These are phyloP conservation scores for Diplodia intermedia DNA, from an alignment of 2,329 filamentous ascomycete genomes.

Conservation along the genomic window DNA sequence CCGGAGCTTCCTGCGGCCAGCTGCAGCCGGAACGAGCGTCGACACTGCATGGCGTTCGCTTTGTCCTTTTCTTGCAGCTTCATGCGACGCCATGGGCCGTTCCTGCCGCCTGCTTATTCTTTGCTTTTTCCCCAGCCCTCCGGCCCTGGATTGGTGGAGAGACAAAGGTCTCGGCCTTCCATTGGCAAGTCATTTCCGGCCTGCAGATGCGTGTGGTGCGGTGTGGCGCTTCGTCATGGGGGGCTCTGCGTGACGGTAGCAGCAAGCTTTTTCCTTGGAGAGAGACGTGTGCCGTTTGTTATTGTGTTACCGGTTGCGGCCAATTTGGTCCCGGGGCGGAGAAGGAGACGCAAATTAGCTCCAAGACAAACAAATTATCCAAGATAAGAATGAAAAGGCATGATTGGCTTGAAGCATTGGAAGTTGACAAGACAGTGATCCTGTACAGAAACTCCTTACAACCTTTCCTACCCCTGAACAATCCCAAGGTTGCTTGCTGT, in stretches of 20 bases:
- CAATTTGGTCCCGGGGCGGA: neutral
- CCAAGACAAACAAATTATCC: neutral
- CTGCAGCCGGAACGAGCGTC: neutral
- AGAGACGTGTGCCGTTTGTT: neutral
- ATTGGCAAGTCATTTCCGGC: neutral
- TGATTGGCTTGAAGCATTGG: no score
- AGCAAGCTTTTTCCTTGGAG: neutral
- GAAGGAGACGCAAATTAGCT: neutral
- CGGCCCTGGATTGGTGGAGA: slow-evolving; percentile 1
- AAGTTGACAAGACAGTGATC: no score
- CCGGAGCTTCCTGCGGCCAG: neutral
- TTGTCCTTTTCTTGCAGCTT: neutral
- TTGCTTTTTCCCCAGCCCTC: neutral
- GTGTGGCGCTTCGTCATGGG: neutral
- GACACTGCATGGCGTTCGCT: neutral
- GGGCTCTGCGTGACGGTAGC: neutral
- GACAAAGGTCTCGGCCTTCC: neutral
- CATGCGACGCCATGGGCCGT: neutral
- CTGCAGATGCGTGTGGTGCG: slow-evolving; percentile 2
- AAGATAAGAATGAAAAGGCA: no score
- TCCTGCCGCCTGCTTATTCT: neutral
- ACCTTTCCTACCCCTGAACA: no score
- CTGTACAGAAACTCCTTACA: no score
- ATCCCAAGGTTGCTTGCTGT: no score
- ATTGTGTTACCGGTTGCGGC: neutral